Base-by-base conservation (phyloP, 306 rosid species). In the Castanea crenata region DNA sequence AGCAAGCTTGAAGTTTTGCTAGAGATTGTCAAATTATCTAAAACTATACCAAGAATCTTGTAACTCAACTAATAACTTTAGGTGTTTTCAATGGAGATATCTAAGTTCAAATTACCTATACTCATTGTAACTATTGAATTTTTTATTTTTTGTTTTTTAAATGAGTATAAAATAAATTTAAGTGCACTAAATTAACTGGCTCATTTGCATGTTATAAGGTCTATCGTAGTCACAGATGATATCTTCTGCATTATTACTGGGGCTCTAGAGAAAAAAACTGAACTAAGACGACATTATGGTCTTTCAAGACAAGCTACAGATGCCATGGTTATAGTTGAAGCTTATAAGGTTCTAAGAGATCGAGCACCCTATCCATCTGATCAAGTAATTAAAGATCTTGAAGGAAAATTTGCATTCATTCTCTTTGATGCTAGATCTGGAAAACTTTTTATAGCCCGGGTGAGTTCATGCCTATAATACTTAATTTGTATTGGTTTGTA, bases 311-410 rank as follows among this genome's bases (percentile, higher is more conserved):
- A 86, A 73, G 87, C 88, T 76, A 85, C 92, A n/a, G 91, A 90
- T 83, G 89, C 89, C 80, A 86, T 86, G 90, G 75, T 90, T 70
- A 86, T 87, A 44, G 81, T 85, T 85, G 94, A 88, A 83, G 94
- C 87, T 49, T 90, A 85, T 32, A 86, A 88, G 84, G 81, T 16
- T 19, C 79, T 88, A 51, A 85, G 92, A 85, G 94, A 88, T 68
- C 75, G 92, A 76, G 94, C 89, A 14, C 92, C 91, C 12, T 90
- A 85, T 62, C 94, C 94, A 21, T 85, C 90, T 75, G 91, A 90
- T 63, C 90, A 85, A 88, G 86, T 90, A 70, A 86, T 90, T 18
- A 85, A 83, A 85, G 85, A 90, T 78, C 87, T 90, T 31, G 83
- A 85, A 38, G 92, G 94, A 55, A 86, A 90, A 59, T 90, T 90